phyloP scores from a whole-genome alignment of 768 basidiomycete species.

The Phylloporus sp. region DNA sequence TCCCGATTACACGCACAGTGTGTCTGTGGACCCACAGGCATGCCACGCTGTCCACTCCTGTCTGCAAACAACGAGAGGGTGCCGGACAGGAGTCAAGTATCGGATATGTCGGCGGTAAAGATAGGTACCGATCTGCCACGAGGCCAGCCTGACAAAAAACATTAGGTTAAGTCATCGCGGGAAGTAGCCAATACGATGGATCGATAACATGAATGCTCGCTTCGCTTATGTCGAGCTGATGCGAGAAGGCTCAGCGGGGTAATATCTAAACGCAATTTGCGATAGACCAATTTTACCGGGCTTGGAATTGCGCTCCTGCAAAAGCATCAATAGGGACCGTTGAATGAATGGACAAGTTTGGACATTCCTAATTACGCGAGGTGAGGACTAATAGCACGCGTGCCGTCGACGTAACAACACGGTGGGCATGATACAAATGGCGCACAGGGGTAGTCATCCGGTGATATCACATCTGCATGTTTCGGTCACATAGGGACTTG shows the following conservation, averaged over 20 bases:
- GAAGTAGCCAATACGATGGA: conserved; percentile 5
- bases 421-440: conserved; percentile 6
- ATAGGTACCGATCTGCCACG: conserved; percentile 21
- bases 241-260: conserved; percentile 12
- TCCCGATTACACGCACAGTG: conserved; percentile 17
- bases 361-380: conserved; percentile 19
- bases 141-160: conserved; percentile 11
- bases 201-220: conserved; percentile 8
- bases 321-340: background rate
- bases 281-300: conserved; percentile 5
- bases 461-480: conserved; percentile 15
- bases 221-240: conserved; percentile 1
- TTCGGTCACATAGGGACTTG: conserved; percentile 13
- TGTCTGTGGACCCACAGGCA: conserved; percentile 5
- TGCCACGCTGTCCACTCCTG: conserved; percentile 2
- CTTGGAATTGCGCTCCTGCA: conserved; percentile 7
- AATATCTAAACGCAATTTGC: conserved; percentile 1
- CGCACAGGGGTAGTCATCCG: conserved; percentile 17
- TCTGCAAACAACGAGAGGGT: background rate
- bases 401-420: conserved; percentile 27
- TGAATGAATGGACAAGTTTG: conserved; percentile 17
- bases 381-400: conserved; percentile 13
- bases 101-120: conserved; percentile 15
- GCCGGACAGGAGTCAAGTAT: conserved; percentile 21
- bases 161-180: conserved; percentile 16